Base-by-base conservation (phyloP, 2,329 filamentous ascomycete species). In the Trichoderma breve region DNA sequence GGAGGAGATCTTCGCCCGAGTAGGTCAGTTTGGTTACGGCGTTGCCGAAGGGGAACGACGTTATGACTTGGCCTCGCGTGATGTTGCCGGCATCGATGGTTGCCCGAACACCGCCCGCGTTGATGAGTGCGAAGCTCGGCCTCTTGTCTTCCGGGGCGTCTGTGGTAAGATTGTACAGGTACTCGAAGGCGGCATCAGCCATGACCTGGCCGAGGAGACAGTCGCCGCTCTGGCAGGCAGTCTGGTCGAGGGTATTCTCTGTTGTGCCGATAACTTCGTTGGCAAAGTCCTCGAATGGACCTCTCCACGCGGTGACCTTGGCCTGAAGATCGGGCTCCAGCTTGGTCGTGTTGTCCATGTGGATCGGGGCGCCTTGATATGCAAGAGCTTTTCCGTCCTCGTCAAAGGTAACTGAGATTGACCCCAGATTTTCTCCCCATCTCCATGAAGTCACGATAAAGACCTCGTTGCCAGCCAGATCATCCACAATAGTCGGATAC, bases 381-480 rank as follows among this genome's bases (percentile, higher is more conserved):
- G 84, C 85, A 6, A 91, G 83, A 18, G 91, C 86, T 78, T 86
- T 89, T 78, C 90, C 90, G 2, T 87, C 81, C 4, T 82, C 74
- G 75, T 90, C 88, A 76, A 90, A 92, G 1, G 87, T 88, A 8
- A 92, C 85, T 74, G 91, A 89, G 74, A 92, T 92, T 78, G 90
- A 90, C 71, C 90, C 90, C 3, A 92, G 80, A 71, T 91, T 91
- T 80, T 91, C 88, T 66, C 90, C 90, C 90, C 90, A 92, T 73
- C 89, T 86, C 77, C 89, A 92, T 3, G 89, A 87, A 8, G 89
- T 91, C 21, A 92, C 90, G 76, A 91, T 86, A 77, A 91, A 92
- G 64, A 92, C 90, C 76, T 92, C 90, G 39, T 91, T 87, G 58
- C 88, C 89, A 64, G 88, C 86, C 73, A 84, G 79, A 78, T 92